Base-by-base conservation (phyloP, 176 grass and related monocot species). In the Aegilops longissima region DNA sequence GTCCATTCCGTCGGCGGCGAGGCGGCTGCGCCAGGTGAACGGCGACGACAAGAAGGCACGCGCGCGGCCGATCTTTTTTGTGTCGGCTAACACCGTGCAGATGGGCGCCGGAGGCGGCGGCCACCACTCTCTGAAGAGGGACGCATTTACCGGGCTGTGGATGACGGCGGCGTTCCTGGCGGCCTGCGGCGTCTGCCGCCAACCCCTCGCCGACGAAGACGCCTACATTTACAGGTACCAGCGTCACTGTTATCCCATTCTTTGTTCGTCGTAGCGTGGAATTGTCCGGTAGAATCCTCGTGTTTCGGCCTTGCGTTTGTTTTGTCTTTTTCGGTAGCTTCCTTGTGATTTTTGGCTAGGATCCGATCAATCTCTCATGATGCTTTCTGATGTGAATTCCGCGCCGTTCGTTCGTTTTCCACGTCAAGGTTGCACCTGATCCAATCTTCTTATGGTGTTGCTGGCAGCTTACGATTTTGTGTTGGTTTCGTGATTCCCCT, bases 181-280 rank as follows among this genome's bases (percentile, higher is more conserved):
- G 86, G 88, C 84, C 31, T 98, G 96, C 67, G 86, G 85, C 70
- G 74, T 96, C 27, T 98, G 96, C 85, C 68, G 89, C 59, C 82
- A 83, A 4, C 45, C 62, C 76, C 96, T 98, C 76, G 90, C 88
- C 1, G 93, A 86, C 82, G 85, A 85, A 1, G 93, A 98, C 84
- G 92, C 81, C 54, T 98, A 83, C 82, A 98, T 98, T 36, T 96
- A 98, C 49, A 98, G 92, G 96, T 93, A 70, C 34, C 10, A 17
- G 56, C 78, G 31, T 42, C 47, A 3, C 10, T 34, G 36, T 33
- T 21, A 34, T 51, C 80, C 2, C 8, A 5, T 29, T 80, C 21
- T 70, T 21, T 59, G 20, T 59, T 59, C 7, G 20, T 59, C 54
- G 20, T 8, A 58, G 54, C 25, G 14, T 40, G 54, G 18, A 49